phyloP scores from a whole-genome alignment of 2,329 filamentous ascomycete species.

The Paramyrothecium sp. region DNA sequence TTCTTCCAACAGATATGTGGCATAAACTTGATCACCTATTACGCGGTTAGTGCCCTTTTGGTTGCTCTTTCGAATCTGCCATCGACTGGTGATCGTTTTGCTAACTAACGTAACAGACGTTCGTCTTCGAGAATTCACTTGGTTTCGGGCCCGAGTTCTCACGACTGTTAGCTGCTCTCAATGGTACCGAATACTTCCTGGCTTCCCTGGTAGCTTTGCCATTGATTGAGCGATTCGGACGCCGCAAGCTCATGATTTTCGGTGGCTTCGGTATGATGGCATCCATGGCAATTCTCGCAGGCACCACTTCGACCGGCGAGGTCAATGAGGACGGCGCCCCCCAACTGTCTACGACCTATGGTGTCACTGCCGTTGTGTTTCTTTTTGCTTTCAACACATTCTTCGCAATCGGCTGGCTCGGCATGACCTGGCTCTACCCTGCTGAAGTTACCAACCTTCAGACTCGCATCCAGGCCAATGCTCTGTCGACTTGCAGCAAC shows the following conservation, averaged over 20 bases:
- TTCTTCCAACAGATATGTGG: conserved; percentile 25
- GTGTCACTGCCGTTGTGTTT: conserved; percentile 40
- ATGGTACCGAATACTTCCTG: conserved; percentile 42
- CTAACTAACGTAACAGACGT: no score
- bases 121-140: conserved; percentile 39
- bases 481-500: conserved; percentile 55
- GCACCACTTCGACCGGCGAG: conserved; percentile 25
- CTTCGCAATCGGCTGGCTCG: conserved; percentile 56
- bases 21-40: conserved; percentile 35
- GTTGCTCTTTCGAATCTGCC: no score
- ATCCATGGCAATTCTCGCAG: conserved; percentile 56
- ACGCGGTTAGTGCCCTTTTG: conserved; percentile 20
- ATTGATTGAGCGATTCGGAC: conserved; percentile 50
- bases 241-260: conserved; percentile 62
- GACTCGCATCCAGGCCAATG: conserved; percentile 55
- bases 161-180: conserved; percentile 53
- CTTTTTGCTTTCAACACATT: conserved; percentile 63
- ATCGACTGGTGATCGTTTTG: no score
- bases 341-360: conserved; percentile 19
- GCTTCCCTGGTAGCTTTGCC: conserved; percentile 35
- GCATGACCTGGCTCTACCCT: conserved; percentile 59
- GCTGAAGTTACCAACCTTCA: conserved; percentile 61
- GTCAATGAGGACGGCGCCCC: conserved; percentile 24
- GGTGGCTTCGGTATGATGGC: conserved; percentile 64
- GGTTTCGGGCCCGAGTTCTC: conserved; percentile 44